Evolutionary conservation across 306 rosid genomes (phyloP), one percentile per base, ranked within the genome.

Genomic region (Lathyrus sativus): DNA sequence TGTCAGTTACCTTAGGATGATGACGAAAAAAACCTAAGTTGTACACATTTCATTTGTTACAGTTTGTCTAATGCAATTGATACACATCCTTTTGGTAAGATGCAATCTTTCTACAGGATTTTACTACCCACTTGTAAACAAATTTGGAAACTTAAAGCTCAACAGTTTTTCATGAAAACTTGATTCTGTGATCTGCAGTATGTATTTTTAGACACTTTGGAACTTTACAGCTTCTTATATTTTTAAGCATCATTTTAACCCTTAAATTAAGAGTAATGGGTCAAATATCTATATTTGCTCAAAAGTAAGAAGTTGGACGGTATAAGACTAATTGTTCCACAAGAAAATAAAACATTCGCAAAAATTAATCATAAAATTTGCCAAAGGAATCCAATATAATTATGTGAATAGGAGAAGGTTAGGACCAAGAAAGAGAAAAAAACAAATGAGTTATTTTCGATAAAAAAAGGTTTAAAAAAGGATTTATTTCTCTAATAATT

Each of bases 1-100:
- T 51, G 75, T 73, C 26, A 59, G 37, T 62, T 54, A 28, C 24
- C 45, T 19, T 60, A 62, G 11, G 58, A 51, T 68, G 42, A 78
- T 73, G 79, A 43, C 11, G 64, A 63, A 54, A 78, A 17, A 62
- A 17, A 45, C 46, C 57, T 49, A 38, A 19, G 24, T n/a, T 11
- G 44, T 59, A 31, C 65, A 18, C 68, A 38, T 75, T 56, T 66
- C 28, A 35, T 3, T 7, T 17, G 37, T 53, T 61, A 43, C 49
- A 61, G 18, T 15, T 49, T 61, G 75, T 65, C 70, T 58, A 48
- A 61, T 26, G 18, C 39, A 33, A 19, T 17, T 57, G 68, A 62
- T 63, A 56, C 55, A 48, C 37, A 41, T 57, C 60, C 61, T 37
- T 62, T n/a, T 54, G 60, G 12, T 62, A 29, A 46, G 67, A 62